phyloP scores from a whole-genome alignment of 164 flowering plant genomes.

The Buxus sempervirens region DNA sequence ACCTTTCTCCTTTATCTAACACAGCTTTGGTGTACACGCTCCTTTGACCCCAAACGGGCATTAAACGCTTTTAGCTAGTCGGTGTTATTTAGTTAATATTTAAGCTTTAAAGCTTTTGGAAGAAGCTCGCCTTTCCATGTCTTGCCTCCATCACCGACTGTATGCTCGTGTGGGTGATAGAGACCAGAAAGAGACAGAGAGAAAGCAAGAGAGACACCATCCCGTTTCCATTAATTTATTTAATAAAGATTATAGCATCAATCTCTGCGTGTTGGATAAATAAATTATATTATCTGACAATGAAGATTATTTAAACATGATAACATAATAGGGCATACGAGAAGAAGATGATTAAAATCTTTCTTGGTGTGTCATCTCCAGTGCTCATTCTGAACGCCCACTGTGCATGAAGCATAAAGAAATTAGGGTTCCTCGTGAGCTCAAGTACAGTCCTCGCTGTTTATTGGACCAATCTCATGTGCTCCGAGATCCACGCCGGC shows the following conservation, averaged over 20 bases:
- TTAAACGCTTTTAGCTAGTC: not conserved
- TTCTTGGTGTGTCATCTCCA: constrained; percentile 11
- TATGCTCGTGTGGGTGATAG: not conserved
- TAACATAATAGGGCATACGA: not conserved
- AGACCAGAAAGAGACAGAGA: no score
- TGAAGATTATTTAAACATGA: not conserved
- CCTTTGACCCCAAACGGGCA: not conserved
- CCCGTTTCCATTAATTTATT: no score
- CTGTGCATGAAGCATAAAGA: constrained; percentile 15
- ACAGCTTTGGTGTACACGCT: no score
- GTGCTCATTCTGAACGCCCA: constrained; percentile 4
- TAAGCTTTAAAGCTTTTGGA: not conserved
- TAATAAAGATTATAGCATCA: no score
- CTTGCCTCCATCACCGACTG: not conserved
- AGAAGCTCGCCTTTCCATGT: not conserved
- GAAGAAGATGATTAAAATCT: constrained; percentile 12
- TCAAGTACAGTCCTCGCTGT: constrained; percentile 19
- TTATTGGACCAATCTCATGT: constrained; percentile 22
- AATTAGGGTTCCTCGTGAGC: constrained; percentile 20
- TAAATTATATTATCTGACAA: not conserved
- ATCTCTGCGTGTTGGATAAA: not conserved
- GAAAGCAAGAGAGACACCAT: no score
- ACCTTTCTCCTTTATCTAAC: not conserved
- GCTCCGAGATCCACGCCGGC: constrained; percentile 21
- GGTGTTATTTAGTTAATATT: not conserved